A percentile compares a stretch with the other conserved stretches of the same genome.
Evolutionary conservation across 306 rosid species (phyloP).

Genomic region (Casuarina equisetifolia): DNA sequence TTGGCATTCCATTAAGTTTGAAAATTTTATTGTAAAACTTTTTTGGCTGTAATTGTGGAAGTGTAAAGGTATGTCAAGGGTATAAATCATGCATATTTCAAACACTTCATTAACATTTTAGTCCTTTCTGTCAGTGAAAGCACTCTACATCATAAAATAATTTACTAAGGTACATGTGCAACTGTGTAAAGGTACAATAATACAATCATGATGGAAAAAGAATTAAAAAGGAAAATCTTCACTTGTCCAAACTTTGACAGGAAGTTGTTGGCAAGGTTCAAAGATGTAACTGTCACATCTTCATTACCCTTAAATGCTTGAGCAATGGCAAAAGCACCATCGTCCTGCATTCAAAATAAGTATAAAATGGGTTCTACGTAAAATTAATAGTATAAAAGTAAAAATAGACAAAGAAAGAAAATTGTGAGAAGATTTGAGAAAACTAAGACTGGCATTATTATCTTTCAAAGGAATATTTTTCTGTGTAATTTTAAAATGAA

Average conservation of each 20-base stretch:
- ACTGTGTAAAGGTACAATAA: not conserved
- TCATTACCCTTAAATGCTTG: constrained; percentile 95
- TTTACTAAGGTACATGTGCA: constrained; percentile 15
- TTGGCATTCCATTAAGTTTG: no score
- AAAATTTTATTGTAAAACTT: no score
- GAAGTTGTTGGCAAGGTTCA: constrained; percentile 81
- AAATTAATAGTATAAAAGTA: no score
- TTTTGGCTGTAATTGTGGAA: no score
- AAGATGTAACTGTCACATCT: constrained; percentile 72
- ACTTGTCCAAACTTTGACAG: constrained; percentile 98
- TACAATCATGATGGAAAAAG: not conserved
- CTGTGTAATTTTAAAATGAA: no score
- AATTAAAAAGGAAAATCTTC: not conserved
- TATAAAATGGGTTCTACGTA: constrained; percentile 17
- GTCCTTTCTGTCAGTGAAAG: constrained; percentile 88
- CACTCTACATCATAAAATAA: constrained; percentile 59
- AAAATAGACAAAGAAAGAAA: no score
- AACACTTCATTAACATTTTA: no score
- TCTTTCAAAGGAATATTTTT: no score
- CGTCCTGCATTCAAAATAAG: constrained; percentile 62
- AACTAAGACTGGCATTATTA: no score
- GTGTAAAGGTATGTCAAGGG: no score
- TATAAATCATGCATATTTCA: no score
- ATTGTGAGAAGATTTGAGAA: no score
- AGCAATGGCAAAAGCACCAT: constrained; percentile 96